Base-by-base conservation (phyloP, 2,329 filamentous ascomycete genomes). In the Fusarium foetens region DNA sequence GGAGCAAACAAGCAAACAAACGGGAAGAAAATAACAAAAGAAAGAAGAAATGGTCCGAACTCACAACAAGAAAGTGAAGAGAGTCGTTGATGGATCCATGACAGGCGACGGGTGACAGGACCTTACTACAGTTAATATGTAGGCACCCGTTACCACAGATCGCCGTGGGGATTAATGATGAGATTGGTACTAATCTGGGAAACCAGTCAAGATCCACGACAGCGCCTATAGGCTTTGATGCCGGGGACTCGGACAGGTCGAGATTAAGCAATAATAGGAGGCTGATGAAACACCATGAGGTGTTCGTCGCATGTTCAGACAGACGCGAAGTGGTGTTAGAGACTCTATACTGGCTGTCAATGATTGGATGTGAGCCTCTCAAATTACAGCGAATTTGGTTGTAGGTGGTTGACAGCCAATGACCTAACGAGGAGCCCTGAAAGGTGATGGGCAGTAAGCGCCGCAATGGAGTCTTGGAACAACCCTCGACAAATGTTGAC, bases 1-100 rank as follows among this genome's bases (percentile, higher is more conserved):
- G 43, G 46, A 49, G 42, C 63, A 68, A 73, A 58, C 42, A 63
- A 59, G 55, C 55, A 63, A 60, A 66, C 55, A 66, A 69, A 55
- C 41, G 39, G 46, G n/a, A 60, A 25, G 46, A 52, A 33, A 43
- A 54, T 42, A 33, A 58, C 43, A 73, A 71, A 74, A 67, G 75
- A 67, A 73, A 61, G 68, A 70, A 73, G 58, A 65, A 70, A 74
- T 65, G 64, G 76, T 63, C 75, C 76, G 63, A 77, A 90, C 89
- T 88, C 84, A 91, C 90, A 91, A 81, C 82, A 90, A 86, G 80
- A 93, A 92, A 68, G 91, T 92, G 79, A 92, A 87, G 74, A 93
- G 88, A 66, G 91, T 91, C 27, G 90, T 92, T 45, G 85, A 85
- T 58, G 88, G 88, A 80, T 90, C 87, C 88, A 90, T 89, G 78